A percentile compares a stretch with the other conserved stretches of the same genome.
phyloP scores from a whole-genome alignment of 139 green algal genomes.

The Volvox africanus region DNA sequence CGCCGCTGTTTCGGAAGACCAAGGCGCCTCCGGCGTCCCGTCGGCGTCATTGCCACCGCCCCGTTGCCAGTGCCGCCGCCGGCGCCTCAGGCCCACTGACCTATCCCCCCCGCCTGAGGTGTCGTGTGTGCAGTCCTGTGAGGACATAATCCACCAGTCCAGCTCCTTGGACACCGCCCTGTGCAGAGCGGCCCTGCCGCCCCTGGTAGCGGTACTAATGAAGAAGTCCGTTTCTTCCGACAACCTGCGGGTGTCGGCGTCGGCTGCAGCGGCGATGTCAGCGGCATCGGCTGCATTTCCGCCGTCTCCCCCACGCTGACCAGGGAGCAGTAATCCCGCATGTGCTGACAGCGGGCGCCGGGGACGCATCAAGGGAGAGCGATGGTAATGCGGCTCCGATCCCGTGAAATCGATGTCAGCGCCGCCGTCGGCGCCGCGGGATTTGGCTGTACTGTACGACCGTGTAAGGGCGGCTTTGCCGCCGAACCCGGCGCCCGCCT shows the following conservation, averaged over 20 bases:
- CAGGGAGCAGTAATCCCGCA: background rate
- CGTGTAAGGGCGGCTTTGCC: no score
- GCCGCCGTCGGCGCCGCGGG: no score
- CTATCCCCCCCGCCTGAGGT: background rate
- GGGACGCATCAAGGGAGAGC: no score
- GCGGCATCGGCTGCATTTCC: background rate
- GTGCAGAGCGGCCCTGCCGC: background rate
- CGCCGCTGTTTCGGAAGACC: background rate
- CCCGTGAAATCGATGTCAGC: no score
- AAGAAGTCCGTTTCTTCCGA: background rate
- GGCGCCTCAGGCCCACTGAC: background rate
- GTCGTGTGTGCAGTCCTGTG: background rate
- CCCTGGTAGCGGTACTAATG: background rate
- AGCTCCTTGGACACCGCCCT: background rate
- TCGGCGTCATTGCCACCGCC: background rate
- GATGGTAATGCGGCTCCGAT: no score
- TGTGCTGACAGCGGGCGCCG: no score
- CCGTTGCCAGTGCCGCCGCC: conserved; percentile 2
- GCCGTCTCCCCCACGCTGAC: background rate
- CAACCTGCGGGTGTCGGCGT: background rate
- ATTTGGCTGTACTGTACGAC: no score
- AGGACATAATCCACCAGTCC: conserved; percentile 10
- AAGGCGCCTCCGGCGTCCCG: background rate
- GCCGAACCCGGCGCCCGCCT: no score
- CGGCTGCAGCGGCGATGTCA: background rate